Base-by-base conservation (phyloP, 2,329 filamentous ascomycete genomes). In the Trichoderma sp. region DNA sequence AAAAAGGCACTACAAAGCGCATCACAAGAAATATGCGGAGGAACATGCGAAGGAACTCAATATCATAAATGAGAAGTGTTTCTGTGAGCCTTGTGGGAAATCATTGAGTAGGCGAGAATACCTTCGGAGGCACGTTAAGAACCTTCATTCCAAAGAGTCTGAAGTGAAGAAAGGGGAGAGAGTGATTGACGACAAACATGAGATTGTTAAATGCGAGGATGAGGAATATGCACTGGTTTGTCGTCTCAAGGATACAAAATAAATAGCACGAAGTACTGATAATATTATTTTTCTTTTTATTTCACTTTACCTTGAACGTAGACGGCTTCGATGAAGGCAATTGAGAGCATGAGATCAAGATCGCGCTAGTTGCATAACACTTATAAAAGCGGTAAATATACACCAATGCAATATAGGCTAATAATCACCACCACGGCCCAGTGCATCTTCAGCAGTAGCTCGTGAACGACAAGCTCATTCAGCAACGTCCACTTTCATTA, bases 201-300 rank as follows among this genome's bases (percentile, higher is more conserved):
- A 56, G n/a, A 24, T 6, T 0, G 1, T 24, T 6, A 0, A 56
- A 1, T 4, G 21, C 1, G 11, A 56, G 0, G 9, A 2, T 56
- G 50, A 6, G 2, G 21, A 21, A 12, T 24, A 56, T 3, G n/a
- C 50, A 53, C 1, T 4, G 45, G 9, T 53, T 3, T 53, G 45
- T 21, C n/a, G 45, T 12, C 45, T 53, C 45, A 53, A 12, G 45
- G 3, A 21, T 53, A 53, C n/a, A 21, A 1, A 53, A 12, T 53
- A 12, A 21, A 12, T 21, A 53, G 4, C 4, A 53, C 2, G 2
- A 1, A 53, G 45, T 3, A 6, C 8, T 2, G 45, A 53, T 18
- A 21, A 53, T 53, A 21, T 21, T 21, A 53, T 3, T 5, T 53
- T 50, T 11, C 45, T 1, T 21, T n/a, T 21, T 60, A 0, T 31